phyloP scores from a whole-genome alignment of 1,284 basidiomycete species.

The Somion occarium region DNA sequence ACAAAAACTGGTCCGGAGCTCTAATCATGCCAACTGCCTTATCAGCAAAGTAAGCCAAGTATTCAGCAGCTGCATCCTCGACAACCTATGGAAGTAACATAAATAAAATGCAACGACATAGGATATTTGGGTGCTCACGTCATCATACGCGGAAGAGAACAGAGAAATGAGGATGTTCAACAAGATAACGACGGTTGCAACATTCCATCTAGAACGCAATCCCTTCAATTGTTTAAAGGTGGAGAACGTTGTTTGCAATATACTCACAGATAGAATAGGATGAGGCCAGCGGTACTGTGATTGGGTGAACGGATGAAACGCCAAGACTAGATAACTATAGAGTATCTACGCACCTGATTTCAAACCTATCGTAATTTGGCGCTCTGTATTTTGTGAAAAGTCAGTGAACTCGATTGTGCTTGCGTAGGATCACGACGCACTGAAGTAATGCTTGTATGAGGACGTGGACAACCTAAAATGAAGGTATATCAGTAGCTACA shows the following conservation, averaged over 20 bases:
- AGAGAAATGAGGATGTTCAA: constrained; percentile 94
- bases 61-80: constrained; percentile 70
- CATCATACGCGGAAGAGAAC: constrained; percentile 87
- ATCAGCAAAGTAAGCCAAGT: constrained; percentile 83
- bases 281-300: constrained; percentile 62
- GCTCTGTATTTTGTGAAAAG: constrained; percentile 38
- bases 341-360: constrained; percentile 37
- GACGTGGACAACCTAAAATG: constrained; percentile 59
- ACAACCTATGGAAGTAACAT: constrained; percentile 38
- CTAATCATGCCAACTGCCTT: constrained; percentile 82
- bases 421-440: constrained; percentile 35
- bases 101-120: neutral
- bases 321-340: constrained; percentile 7
- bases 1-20: constrained; percentile 76
- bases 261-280: constrained; percentile 76
- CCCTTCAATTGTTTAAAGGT: neutral
- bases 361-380: constrained; percentile 74
- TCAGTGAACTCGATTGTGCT: neutral
- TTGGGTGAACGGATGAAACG: constrained; percentile 4
- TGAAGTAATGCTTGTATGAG: constrained; percentile 81
- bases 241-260: neutral
- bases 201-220: constrained; percentile 64
- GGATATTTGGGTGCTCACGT: constrained; percentile 48
- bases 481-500: neutral
- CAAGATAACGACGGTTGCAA: constrained; percentile 81